A percentile compares a stretch with the other conserved stretches of the same genome.
Conservation (phyloP, 805 yeast species). For the Ogataea polymorpha region DNA sequence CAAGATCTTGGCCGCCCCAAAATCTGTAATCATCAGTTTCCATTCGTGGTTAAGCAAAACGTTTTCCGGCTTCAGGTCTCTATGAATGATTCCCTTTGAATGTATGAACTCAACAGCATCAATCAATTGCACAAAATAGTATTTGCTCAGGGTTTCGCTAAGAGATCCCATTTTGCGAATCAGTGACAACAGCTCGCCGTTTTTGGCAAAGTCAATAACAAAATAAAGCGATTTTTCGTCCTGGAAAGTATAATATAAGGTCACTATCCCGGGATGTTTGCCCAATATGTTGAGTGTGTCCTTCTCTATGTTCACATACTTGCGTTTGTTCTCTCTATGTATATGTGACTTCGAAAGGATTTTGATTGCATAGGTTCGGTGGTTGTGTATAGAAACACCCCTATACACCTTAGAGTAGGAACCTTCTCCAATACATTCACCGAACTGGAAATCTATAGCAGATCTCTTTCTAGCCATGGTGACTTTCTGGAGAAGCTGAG, state of each 20-base stretch:
- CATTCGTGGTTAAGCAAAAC: constrained; percentile 80
- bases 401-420: constrained; percentile 92
- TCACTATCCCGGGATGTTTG: constrained; percentile 91
- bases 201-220: constrained; percentile 90
- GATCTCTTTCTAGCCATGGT: constrained; percentile 43
- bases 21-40: constrained; percentile 89
- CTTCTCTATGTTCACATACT: constrained; percentile 94
- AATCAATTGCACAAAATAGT: constrained; percentile 82
- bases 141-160: constrained; percentile 69
- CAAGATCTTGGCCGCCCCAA: constrained; percentile 92
- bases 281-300: constrained; percentile 84
- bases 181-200: constrained; percentile 86
- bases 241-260: constrained; percentile 90
- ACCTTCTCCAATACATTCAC: constrained; percentile 89
- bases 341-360: constrained; percentile 89
- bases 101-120: constrained; percentile 91
- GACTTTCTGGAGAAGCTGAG: not conserved
- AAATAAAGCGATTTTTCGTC: constrained; percentile 85
- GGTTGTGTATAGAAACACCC: constrained; percentile 73
- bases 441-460: constrained; percentile 86
- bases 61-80: constrained; percentile 95
- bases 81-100: constrained; percentile 81
- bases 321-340: constrained; percentile 89
- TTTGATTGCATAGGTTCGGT: constrained; percentile 83
- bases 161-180: constrained; percentile 76